Base-by-base conservation (phyloP, 108 stramenopile genomes). In the Bacterosira constricta region DNA sequence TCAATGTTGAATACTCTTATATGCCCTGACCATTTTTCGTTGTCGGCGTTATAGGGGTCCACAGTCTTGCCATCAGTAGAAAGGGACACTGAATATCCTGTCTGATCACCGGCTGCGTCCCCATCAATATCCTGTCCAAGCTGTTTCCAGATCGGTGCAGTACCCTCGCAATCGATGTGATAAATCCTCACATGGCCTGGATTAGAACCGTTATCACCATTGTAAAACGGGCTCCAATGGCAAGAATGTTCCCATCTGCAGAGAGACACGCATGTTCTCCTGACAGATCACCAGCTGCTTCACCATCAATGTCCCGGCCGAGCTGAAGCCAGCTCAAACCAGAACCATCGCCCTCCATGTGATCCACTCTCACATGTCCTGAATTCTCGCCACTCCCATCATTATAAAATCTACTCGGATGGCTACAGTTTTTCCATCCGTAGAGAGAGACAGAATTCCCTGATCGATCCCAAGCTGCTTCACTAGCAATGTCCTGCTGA, bases 131-230 rank as follows among this genome's bases (percentile, higher is more conserved):
- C 65, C 2, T 25, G 1, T 4, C 65, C 73, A 25, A 66, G 17
- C 36, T 74, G 50, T 29, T 3, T 34, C 73, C 73, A 74, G 15
- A n/a, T n/a, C n/a, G n/a, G n/a, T n/a, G n/a, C n/a, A n/a, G n/a
- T n/a, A n/a, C 31, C 46, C n/a, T 27, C 32, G 11, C 27, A 26
- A 27, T 52, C 30, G 6, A 47, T 0, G 0, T 29, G 7, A 32
- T 31, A 65, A 51, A 65, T 31, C 7, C n/a, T 36, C n/a, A 52
- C 64, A 34, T 47, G 32, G 8, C 64, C 64, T 50, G 49, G 32
- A 20, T 5, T 5, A 30, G 3, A 13, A 8, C 5, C 20, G 1
- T 36, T 17, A 6, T 25, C 0, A 23, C 30, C 23, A 27, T 10
- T 32, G 4, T 35, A 36, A 32, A 4, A 8, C 18, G 64, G 36